Conservation (phyloP, 1,284 basidiomycete species). For the Boletus austroedulis region DNA sequence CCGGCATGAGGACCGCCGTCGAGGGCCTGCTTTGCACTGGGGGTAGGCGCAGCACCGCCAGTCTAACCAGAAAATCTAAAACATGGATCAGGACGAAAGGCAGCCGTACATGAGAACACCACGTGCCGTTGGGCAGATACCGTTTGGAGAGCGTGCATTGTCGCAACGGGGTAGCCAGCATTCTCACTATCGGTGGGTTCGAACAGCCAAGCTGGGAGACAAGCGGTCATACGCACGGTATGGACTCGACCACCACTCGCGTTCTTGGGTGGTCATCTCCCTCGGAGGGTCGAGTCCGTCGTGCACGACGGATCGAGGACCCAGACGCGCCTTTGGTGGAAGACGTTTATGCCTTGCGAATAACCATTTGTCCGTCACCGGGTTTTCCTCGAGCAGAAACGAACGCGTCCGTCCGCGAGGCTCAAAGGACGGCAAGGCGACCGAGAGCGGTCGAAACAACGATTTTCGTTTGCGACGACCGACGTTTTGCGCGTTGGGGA, state of each 20-base stretch:
- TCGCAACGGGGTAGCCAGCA: constrained; percentile 63
- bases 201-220: background rate
- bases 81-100: constrained; percentile 5
- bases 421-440: constrained; percentile 42
- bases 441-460: constrained; percentile 38
- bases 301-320: constrained; percentile 18
- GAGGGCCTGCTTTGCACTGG: constrained; percentile 17
- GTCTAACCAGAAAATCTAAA: constrained; percentile 67
- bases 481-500: constrained; percentile 10
- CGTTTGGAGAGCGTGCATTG: constrained; percentile 49
- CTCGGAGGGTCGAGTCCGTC: constrained; percentile 42
- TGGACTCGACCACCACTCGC: constrained; percentile 66
- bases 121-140: constrained; percentile 56
- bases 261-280: constrained; percentile 60
- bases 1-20: constrained; percentile 47
- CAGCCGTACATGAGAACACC: background rate
- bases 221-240: constrained; percentile 52
- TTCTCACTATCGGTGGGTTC: constrained; percentile 52
- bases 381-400: constrained; percentile 57
- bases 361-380: constrained; percentile 45
- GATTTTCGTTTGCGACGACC: constrained; percentile 33
- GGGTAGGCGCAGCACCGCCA: constrained; percentile 49
- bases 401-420: constrained; percentile 47
- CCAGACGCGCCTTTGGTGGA: constrained; percentile 46
- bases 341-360: constrained; percentile 56